Evolutionary conservation across 805 yeast genomes (phyloP), one percentile per base, ranked within the genome.

Genomic region (Pichia sporocuriosa): DNA sequence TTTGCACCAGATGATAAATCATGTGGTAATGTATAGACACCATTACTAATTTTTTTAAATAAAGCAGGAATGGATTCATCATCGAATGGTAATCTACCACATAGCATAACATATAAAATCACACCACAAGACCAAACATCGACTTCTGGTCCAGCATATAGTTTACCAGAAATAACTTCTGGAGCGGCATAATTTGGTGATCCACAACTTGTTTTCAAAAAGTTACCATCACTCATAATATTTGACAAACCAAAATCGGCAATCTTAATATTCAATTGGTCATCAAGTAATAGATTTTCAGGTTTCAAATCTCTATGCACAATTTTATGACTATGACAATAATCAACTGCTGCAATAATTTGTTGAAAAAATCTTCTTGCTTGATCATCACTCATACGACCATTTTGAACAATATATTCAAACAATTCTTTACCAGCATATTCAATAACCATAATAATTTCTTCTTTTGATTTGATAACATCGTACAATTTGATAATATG

Each of bases 41-140:
- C 97, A 57, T 86, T 84, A 56, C 87, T 78, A 57, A 89, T 90
- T 56, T 88, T 87, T 61, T 88, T 88, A 70, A 90, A 89, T 48
- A 89, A 69, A 1, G 93, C 94, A 7, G 97, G 97, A 42, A 89
- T 90, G 59, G 87, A 83, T 58, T 89, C 97, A 63, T 89, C 97
- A 63, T 89, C 97, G 61, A 89, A 89, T 12, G 97, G 97, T 54
- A 89, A 72, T 53, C 97, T 72, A 30, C 97, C 96, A 63, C 96
- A 89, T 39, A 90, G 70, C 97, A 89, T 89, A 40, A 89, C 97
- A 54, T 89, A 90, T 41, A 89, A 68, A 36, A 90, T 88, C 30
- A 90, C 97, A 55, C 97, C 97, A 57, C 95, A 84, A 0, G 95
- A 84, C 97, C 97, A 89, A 42, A 89, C 96, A 62, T 89, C 97